Conservation (phyloP, 2,329 filamentous ascomycete genomes). For the Cordyceps tenuipes region DNA sequence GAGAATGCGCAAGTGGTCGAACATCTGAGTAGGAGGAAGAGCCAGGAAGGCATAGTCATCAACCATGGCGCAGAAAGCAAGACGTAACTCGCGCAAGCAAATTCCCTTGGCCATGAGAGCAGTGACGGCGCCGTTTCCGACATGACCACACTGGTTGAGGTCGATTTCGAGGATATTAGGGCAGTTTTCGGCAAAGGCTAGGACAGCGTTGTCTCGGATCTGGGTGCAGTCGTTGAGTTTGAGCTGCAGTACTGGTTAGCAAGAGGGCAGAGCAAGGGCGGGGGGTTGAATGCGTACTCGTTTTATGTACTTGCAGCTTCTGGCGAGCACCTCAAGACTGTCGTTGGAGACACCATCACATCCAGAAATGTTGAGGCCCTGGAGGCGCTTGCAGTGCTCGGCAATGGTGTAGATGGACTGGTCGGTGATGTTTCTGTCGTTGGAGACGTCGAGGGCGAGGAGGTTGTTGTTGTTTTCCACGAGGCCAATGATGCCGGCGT, state of each 20-base stretch:
- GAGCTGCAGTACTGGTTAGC: conserved; percentile 46
- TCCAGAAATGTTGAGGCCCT: conserved; percentile 86
- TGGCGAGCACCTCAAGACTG: conserved; percentile 70
- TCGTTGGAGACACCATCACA: conserved; percentile 81
- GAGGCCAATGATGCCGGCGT: conserved; percentile 71
- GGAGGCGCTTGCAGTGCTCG: conserved; percentile 71
- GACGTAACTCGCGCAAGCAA: conserved; percentile 80
- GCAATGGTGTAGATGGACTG: conserved; percentile 70
- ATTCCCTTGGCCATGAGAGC: conserved; percentile 69
- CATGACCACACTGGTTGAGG: conserved; percentile 71
- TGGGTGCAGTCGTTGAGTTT: conserved; percentile 93
- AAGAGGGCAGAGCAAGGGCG: not conserved
- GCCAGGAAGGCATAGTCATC: conserved; percentile 82
- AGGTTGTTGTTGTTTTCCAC: conserved; percentile 72
- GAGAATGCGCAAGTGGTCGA: conserved; percentile 84
- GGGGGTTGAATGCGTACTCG: conserved; percentile 48
- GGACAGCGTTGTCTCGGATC: conserved; percentile 71
- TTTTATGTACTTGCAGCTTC: conserved; percentile 80
- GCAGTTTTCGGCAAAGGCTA: conserved; percentile 80
- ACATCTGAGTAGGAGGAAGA: conserved; percentile 59
- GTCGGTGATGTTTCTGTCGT: conserved; percentile 76
- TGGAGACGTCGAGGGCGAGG: conserved; percentile 83
- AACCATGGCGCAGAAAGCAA: conserved; percentile 77
- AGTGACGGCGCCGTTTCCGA: conserved; percentile 78
- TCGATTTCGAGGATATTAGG: conserved; percentile 95